Conservation (phyloP, 2,329 filamentous ascomycete species). For the Mycogone perniciosa region DNA sequence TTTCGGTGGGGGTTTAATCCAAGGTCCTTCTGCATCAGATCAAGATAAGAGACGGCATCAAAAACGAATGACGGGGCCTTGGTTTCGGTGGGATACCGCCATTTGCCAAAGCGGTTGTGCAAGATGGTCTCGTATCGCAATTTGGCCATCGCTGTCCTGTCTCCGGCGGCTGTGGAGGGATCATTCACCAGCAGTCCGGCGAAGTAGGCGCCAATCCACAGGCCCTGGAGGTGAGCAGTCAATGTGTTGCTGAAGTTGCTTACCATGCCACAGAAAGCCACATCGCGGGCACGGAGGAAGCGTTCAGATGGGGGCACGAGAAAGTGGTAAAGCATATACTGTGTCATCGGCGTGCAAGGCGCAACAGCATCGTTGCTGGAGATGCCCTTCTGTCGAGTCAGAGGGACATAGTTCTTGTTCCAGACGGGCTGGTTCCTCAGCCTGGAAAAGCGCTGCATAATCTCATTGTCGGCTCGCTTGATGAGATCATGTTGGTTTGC, state of each 20-base stretch:
- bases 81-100: slow-evolving; percentile 59
- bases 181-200: slow-evolving; percentile 21
- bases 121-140: slow-evolving; percentile 52
- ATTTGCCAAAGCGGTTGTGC: slow-evolving; percentile 61
- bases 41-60: slow-evolving; percentile 67
- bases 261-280: slow-evolving; percentile 39
- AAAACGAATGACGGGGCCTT: slow-evolving; percentile 66
- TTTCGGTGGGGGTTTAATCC: slow-evolving; percentile 53
- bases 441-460: slow-evolving; percentile 46
- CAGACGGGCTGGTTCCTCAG: slow-evolving; percentile 45
- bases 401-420: slow-evolving; percentile 39
- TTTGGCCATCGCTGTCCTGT: slow-evolving; percentile 30
- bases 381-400: slow-evolving; percentile 34
- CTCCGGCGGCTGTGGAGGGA: slow-evolving; percentile 12
- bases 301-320: slow-evolving; percentile 34
- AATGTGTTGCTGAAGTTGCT: slow-evolving; percentile 36
- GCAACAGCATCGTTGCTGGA: slow-evolving; percentile 24
- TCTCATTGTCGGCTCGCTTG: slow-evolving; percentile 43
- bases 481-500: slow-evolving; percentile 32
- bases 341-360: slow-evolving; percentile 25
- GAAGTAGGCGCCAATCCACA: slow-evolving; percentile 64
- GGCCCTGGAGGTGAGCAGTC: slow-evolving; percentile 40
- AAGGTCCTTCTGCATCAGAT: slow-evolving; percentile 60
- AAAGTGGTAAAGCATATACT: slow-evolving; percentile 40
- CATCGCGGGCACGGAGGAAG: slow-evolving; percentile 31